Percentiles rank a stretch among this genome's conserved stretches.
Evolutionary conservation across 495 filamentous ascomycete genomes (phyloP).

Genomic region (Cladorrhinum samala): DNA sequence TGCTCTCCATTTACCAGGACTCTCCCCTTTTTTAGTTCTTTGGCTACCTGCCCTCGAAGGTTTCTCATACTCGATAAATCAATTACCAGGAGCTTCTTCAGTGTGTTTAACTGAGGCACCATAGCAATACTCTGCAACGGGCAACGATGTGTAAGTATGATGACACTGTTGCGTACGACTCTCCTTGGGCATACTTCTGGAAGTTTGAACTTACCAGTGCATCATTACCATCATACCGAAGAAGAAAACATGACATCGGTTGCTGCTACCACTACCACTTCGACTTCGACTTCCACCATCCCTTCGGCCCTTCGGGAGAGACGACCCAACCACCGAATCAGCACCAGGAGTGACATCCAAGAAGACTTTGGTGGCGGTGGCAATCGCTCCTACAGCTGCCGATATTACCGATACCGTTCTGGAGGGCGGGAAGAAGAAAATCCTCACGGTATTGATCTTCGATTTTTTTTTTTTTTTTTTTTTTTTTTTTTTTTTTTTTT

Average conservation of each 20-base stretch:
- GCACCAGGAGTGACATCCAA: not conserved
- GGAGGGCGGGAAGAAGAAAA: slow-evolving; percentile 37
- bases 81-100: too few species aligned
- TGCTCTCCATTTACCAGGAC: too few species aligned
- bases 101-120: not conserved
- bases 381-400: slow-evolving; percentile 8
- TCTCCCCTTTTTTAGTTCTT: too few species aligned
- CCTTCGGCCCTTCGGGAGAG: too few species aligned
- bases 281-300: not conserved
- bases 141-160: not conserved
- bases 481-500: too few species aligned
- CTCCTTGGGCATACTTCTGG: slow-evolving; percentile 31
- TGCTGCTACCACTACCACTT: not conserved
- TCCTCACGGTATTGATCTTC: slow-evolving; percentile 39
- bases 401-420: slow-evolving; percentile 37
- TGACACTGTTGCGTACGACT: slow-evolving; percentile 19
- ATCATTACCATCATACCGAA: slow-evolving; percentile 25
- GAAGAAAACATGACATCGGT: slow-evolving; percentile 20
- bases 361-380: not conserved
- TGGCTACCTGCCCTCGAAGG: too few species aligned
- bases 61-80: not conserved
- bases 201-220: slow-evolving; percentile 26
- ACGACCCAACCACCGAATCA: not conserved
- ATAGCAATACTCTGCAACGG: not conserved
- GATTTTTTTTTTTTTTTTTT: too few species aligned